These are phyloP conservation scores for Rhodotorula sp. DNA, from an alignment of 1,284 basidiomycete species.

Conservation along the genomic window DNA sequence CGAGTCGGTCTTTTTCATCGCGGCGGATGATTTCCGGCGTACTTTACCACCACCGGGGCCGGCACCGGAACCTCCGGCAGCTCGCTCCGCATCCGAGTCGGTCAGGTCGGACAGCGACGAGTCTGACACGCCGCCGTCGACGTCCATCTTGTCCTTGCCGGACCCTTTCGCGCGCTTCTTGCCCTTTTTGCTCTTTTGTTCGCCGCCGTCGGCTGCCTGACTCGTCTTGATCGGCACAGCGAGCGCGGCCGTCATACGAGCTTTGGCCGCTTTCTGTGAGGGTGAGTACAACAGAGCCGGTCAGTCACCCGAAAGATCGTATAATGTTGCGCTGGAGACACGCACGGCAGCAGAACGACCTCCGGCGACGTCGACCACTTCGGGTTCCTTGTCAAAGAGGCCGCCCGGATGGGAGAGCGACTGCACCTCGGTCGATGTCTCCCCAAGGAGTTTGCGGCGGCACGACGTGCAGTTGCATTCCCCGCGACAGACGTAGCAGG, in stretches of 20 bases:
- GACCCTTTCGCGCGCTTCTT: background rate
- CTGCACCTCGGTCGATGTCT: background rate
- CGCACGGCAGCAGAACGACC: conserved; percentile 8
- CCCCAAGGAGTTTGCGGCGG: conserved; percentile 8
- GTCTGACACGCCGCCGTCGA: conserved; percentile 9
- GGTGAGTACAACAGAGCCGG: too few species aligned
- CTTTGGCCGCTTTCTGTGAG: conserved; percentile 1
- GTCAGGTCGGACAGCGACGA: conserved; percentile 22
- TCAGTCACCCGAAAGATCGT: too few species aligned
- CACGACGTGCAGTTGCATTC: conserved; percentile 22
- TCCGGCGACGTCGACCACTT: background rate
- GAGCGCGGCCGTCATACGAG: conserved; percentile 1
- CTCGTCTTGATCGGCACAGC: background rate
- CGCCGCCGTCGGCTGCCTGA: background rate
- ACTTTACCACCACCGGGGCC: too few species aligned
- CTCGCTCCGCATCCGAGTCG: conserved; percentile 19
- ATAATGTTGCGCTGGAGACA: too few species aligned
- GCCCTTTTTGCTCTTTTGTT: conserved; percentile 8
- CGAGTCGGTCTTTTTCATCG: conserved; percentile 1
- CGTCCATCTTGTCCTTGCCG: background rate
- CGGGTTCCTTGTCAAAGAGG: background rate
- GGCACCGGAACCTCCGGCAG: background rate
- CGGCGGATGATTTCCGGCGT: background rate
- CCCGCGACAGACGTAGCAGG: conserved; percentile 19
- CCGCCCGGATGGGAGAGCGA: background rate